Conservation (phyloP, 2,329 filamentous ascomycete genomes). For the Escovopsis sp. region DNA sequence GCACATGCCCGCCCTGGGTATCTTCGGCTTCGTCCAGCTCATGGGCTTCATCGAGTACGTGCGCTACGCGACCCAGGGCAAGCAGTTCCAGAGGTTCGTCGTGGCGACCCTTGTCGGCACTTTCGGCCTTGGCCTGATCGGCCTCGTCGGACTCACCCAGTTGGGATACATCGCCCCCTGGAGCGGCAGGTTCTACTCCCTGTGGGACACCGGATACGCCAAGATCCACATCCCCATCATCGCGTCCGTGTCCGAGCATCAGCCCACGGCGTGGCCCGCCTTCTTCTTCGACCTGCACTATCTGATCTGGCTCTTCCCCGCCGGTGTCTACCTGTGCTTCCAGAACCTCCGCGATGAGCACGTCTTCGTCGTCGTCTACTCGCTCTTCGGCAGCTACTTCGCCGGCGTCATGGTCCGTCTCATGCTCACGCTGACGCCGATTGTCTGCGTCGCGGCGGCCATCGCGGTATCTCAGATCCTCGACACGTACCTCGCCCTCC, state of each 20-base stretch:
- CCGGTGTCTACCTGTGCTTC: conserved; percentile 97
- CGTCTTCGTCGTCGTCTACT: conserved; percentile 93
- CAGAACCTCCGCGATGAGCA: conserved; percentile 87
- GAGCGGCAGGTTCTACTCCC: conserved; percentile 96
- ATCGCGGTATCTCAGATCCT: conserved; percentile 78
- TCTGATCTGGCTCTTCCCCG: conserved; percentile 97
- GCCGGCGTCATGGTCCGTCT: conserved; percentile 98
- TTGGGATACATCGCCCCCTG: conserved; percentile 90
- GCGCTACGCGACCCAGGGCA: conserved; percentile 72
- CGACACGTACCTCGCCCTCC: conserved; percentile 64
- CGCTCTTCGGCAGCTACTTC: conserved; percentile 95
- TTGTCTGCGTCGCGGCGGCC: conserved; percentile 89
- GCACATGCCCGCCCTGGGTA: conserved; percentile 92
- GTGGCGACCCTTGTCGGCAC: conserved; percentile 59
- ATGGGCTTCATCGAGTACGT: conserved; percentile 87
- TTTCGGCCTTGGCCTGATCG: conserved; percentile 57
- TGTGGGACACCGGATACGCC: conserved; percentile 97
- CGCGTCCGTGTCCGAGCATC: conserved; percentile 97
- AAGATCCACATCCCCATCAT: conserved; percentile 99
- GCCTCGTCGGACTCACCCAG: conserved; percentile 74
- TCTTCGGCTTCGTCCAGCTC: conserved; percentile 90
- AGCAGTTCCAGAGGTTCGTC: conserved; percentile 87
- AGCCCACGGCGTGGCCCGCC: conserved; percentile 95
- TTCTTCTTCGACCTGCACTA: conserved; percentile 99
- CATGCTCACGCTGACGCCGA: conserved; percentile 92